Evolutionary conservation across 2,329 filamentous ascomycete genomes (phyloP), one percentile per base, ranked within the genome.

Genomic region (Diplodia scrobiculata): DNA sequence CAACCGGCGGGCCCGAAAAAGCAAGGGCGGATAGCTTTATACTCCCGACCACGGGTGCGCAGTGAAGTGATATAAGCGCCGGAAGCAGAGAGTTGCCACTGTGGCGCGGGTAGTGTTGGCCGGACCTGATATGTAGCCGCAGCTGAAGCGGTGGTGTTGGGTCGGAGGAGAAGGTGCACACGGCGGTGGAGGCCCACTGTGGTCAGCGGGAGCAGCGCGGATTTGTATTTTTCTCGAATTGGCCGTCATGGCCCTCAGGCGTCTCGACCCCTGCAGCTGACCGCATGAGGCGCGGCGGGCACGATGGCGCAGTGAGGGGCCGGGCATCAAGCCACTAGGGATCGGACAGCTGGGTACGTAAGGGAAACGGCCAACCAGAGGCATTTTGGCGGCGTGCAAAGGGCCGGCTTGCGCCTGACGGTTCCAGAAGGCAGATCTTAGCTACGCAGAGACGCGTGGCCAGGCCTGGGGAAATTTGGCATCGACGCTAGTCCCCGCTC

Each of bases 401-500:
- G 5, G 29, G 29, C 29, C 29, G 29, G 29, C 29, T 7, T 32
- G 29, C 7, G 38, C 25, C 55, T 60, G 55, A 60, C 48, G 41
- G 55, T 7, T 1, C 2, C 45, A 7, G 34, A 50, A 21, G 29
- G 58, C 25, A 62, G 58, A 62, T 62, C 58, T 62, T 19, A 36
- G 45, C 48, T 50, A 19, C 14, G 41, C 17, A 36, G 45, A 38
- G 58, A 45, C 58, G 58, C 58, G 58, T 62, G 58, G 58, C 58
- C 58, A 34, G 38, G 54, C 14, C 41, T 45, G 41, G 58, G 58
- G 58, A 45, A 62, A 62, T 48, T 62, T 62, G 58, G 45, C 58
- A 47, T 62, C 58, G 58, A 36, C 58, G 58, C 58, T 62, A 62
- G 58, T 50, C 58, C 58, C 58, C 58, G 58, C 58, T 41, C 27